Conservation (phyloP, 2,329 filamentous ascomycete genomes). For the Fusarium sp. region DNA sequence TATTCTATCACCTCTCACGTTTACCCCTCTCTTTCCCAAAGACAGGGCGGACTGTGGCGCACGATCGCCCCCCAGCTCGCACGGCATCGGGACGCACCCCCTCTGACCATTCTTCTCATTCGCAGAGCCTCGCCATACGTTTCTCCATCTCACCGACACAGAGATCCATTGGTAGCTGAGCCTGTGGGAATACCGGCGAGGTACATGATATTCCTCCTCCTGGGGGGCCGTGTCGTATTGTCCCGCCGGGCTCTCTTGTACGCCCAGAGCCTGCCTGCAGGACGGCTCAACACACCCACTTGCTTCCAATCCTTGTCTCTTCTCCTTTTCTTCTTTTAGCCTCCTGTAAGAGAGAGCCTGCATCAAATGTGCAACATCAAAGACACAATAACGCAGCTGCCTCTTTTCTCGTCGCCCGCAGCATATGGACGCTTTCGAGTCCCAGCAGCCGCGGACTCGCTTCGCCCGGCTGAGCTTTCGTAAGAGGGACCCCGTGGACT, state of each 20-base stretch:
- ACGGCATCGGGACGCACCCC: slow-evolving; percentile 26
- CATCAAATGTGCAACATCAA: slow-evolving; percentile 40
- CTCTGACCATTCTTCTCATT: not conserved
- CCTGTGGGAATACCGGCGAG: slow-evolving; percentile 9
- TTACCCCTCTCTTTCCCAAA: slow-evolving; percentile 26
- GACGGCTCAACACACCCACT: slow-evolving; percentile 26
- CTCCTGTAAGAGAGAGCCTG: slow-evolving; percentile 20
- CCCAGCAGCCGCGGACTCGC: slow-evolving; percentile 28
- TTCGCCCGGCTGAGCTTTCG: slow-evolving; percentile 11
- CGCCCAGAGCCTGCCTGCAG: slow-evolving; percentile 29
- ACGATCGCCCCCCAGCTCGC: slow-evolving; percentile 36
- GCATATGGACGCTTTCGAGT: slow-evolving; percentile 32
- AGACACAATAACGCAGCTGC: slow-evolving; percentile 21
- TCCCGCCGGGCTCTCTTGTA: slow-evolving; percentile 18
- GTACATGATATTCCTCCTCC: slow-evolving; percentile 9
- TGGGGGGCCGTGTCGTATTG: slow-evolving; percentile 22
- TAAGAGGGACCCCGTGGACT: slow-evolving; percentile 18
- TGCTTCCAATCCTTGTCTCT: slow-evolving; percentile 20
- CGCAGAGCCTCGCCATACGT: slow-evolving; percentile 39
- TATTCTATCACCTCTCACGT: slow-evolving; percentile 9
- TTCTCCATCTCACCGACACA: slow-evolving; percentile 11
- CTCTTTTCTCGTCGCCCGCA: slow-evolving; percentile 42
- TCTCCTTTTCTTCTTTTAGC: slow-evolving; percentile 8
- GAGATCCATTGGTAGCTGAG: slow-evolving; percentile 21
- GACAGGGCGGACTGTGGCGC: slow-evolving; percentile 43